These are phyloP conservation scores for Uronychia setigera DNA, from an alignment of 73 alveolate species.

Conservation along the genomic window DNA sequence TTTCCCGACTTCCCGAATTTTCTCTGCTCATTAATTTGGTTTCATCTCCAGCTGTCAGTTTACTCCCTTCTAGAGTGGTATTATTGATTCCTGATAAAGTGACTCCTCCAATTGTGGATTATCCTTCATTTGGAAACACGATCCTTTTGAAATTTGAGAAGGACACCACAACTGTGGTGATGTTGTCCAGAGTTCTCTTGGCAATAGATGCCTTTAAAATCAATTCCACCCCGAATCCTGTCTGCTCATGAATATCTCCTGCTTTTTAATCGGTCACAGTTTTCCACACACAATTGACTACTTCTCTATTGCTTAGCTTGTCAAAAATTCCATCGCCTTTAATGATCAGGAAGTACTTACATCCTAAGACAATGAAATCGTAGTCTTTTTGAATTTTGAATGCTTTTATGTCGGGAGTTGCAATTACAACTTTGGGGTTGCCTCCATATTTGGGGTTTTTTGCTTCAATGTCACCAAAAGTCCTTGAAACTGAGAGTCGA, in stretches of 20 bases:
- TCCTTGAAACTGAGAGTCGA: conserved; percentile 70
- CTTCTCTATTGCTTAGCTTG: conserved; percentile 87
- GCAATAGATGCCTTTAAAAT: conserved; percentile 19
- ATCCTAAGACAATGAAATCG: conserved; percentile 66
- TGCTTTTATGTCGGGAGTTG: conserved; percentile 58
- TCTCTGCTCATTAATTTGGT: no score
- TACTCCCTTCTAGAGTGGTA: no score
- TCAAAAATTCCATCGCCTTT: conserved; percentile 92
- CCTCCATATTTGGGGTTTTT: conserved; percentile 64
- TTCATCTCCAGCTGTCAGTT: no score
- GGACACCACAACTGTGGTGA: conserved; percentile 49
- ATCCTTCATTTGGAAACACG: not conserved
- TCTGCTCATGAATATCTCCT: not conserved
- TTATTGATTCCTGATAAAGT: no score
- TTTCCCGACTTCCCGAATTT: no score
- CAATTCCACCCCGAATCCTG: conserved; percentile 12
- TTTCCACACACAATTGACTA: conserved; percentile 78
- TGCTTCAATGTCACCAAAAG: conserved; percentile 76
- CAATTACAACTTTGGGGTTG: conserved; percentile 64
- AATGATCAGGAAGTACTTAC: conserved; percentile 7
- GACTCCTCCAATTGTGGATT: no score
- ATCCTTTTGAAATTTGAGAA: conserved; percentile 46
- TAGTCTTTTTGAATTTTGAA: conserved; percentile 81
- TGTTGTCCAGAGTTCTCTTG: conserved; percentile 31
- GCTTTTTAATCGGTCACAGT: conserved; percentile 22